These are phyloP conservation scores for Ephemerocybe angulata DNA, from an alignment of 768 basidiomycete species.

Conservation along the genomic window DNA sequence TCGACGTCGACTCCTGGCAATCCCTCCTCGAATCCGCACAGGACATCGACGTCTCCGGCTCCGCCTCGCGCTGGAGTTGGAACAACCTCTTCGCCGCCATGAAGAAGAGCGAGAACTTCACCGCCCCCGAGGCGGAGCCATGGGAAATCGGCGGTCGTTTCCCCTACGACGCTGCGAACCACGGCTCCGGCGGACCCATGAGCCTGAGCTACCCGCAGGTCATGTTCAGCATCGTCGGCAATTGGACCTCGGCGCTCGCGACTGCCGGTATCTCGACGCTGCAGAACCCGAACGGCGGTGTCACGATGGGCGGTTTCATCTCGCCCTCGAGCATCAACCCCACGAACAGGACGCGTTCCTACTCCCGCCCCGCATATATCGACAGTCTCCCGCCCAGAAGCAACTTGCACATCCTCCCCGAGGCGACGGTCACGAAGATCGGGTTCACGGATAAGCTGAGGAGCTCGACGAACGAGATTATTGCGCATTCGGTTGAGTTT, in stretches of 20 bases:
- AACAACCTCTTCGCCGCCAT: conserved; percentile 40
- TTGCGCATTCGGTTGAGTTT: conserved; percentile 40
- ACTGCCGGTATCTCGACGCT: conserved; percentile 39
- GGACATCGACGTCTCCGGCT: conserved; percentile 17
- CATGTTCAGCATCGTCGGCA: conserved; percentile 45
- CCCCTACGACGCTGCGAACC: conserved; percentile 37
- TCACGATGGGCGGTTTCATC: conserved; percentile 49
- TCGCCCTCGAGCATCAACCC: conserved; percentile 60
- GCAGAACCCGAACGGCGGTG: conserved; percentile 43
- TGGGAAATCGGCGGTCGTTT: conserved; percentile 37
- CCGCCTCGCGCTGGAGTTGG: conserved; percentile 41
- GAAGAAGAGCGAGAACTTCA: conserved; percentile 55
- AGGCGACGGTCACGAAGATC: conserved; percentile 52
- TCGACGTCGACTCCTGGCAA: conserved; percentile 46
- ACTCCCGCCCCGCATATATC: conserved; percentile 64
- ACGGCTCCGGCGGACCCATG: conserved; percentile 49
- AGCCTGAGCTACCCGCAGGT: conserved; percentile 20
- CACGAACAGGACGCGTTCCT: conserved; percentile 59
- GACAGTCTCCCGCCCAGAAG: conserved; percentile 52
- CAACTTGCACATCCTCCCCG: conserved; percentile 57
- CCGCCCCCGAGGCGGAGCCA: conserved; percentile 39
- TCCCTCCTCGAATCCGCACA: conserved; percentile 28
- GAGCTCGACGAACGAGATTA: background rate
- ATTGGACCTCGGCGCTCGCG: conserved; percentile 54
- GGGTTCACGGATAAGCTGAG: conserved; percentile 38